These are phyloP conservation scores for Solanum clarkiae DNA, from an alignment of 257 asterid genomes.

Conservation along the genomic window DNA sequence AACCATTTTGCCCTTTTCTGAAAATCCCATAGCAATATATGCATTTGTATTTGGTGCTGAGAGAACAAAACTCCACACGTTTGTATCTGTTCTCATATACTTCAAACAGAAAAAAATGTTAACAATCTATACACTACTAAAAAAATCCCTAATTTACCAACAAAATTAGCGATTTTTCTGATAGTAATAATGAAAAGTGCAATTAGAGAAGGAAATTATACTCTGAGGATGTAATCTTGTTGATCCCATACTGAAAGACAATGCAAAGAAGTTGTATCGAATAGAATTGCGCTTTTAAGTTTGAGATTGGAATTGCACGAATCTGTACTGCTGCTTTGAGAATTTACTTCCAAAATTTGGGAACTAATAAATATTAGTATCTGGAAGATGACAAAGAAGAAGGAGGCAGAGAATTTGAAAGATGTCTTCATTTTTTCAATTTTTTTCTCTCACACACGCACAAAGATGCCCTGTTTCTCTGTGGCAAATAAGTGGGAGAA, in stretches of 20 bases:
- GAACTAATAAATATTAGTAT: background rate
- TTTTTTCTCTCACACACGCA: background rate
- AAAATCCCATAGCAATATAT: slow-evolving; percentile 60
- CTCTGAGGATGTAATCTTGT: slow-evolving; percentile 64
- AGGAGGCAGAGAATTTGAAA: slow-evolving; percentile 1
- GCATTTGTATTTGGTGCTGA: slow-evolving; percentile 54
- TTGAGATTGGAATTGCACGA: slow-evolving; percentile 41
- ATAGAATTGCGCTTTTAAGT: slow-evolving; percentile 22
- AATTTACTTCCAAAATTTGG: slow-evolving; percentile 13
- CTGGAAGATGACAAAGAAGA: background rate
- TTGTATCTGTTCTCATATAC: slow-evolving; percentile 38
- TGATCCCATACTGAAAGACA: slow-evolving; percentile 56
- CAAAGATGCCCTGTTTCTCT: background rate
- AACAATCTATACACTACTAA: background rate
- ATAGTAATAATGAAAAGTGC: background rate
- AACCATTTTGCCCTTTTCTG: slow-evolving; percentile 57
- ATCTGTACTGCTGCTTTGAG: slow-evolving; percentile 34
- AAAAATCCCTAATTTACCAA: background rate
- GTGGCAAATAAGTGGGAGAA: background rate
- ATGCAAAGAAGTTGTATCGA: slow-evolving; percentile 40
- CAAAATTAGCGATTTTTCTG: background rate
- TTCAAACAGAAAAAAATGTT: slow-evolving; percentile 2
- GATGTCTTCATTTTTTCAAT: slow-evolving; percentile 13
- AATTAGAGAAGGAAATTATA: slow-evolving; percentile 11
- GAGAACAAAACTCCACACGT: slow-evolving; percentile 53